These are phyloP conservation scores for Escovopsis weberi DNA, from an alignment of 2,329 filamentous ascomycete species.

Conservation along the genomic window DNA sequence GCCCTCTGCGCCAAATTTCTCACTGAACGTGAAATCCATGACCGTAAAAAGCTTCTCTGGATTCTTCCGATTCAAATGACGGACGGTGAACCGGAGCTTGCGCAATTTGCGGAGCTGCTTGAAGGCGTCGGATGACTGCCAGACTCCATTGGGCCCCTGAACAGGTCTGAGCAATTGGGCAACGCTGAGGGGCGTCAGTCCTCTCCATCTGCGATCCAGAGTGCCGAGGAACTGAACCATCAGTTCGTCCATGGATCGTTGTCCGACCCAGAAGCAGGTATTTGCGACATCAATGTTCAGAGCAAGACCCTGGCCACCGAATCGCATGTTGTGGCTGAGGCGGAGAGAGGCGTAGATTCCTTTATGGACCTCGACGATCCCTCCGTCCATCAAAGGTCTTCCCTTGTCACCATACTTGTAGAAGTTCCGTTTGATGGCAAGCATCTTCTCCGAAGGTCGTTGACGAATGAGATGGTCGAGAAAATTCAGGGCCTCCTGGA, in stretches of 20 bases:
- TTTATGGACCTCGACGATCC: conserved; percentile 64
- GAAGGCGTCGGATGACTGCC: conserved; percentile 35
- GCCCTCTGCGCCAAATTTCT: conserved; percentile 29
- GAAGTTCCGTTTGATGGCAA: conserved; percentile 69
- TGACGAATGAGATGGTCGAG: conserved; percentile 81
- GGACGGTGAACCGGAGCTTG: conserved; percentile 41
- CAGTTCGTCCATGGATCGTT: conserved; percentile 24
- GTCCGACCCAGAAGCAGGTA: conserved; percentile 63
- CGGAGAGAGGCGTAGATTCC: conserved; percentile 81
- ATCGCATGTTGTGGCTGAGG: conserved; percentile 41
- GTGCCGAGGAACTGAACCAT: conserved; percentile 19
- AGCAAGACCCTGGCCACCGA: conserved; percentile 48
- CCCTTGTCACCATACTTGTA: conserved; percentile 44
- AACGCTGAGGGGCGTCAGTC: conserved; percentile 14
- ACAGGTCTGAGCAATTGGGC: conserved; percentile 21
- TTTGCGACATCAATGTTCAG: conserved; percentile 90
- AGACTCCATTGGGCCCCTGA: conserved; percentile 10
- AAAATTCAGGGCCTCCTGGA: conserved; percentile 76
- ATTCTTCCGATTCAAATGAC: conserved; percentile 30
- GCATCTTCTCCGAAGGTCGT: conserved; percentile 51
- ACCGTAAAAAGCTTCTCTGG: conserved; percentile 36
- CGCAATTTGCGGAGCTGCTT: conserved; percentile 37
- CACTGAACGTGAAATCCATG: conserved; percentile 33
- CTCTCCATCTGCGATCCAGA: conserved; percentile 15
- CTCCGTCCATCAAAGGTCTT: conserved; percentile 38